phyloP scores from a whole-genome alignment of 306 rosid genomes.

The Citrullus colocynthis region DNA sequence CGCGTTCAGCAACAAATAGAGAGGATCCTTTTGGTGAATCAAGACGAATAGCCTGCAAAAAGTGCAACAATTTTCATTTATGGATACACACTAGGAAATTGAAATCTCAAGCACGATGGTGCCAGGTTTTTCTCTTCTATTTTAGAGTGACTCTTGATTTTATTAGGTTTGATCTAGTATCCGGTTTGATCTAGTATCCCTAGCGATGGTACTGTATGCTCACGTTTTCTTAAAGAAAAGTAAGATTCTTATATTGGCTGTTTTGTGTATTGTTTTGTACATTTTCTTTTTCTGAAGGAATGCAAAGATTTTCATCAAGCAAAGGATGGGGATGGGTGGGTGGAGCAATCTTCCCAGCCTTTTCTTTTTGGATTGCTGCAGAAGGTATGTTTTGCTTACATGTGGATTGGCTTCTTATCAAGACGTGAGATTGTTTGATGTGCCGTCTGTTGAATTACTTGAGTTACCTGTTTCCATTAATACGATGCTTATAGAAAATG shows the following conservation, averaged over 20 bases:
- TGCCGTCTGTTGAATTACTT: neutral
- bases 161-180: neutral
- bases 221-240: neutral
- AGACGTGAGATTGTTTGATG: neutral
- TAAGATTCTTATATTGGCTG: neutral
- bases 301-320: conserved; percentile 96
- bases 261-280: conserved; percentile 15
- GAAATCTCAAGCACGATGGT: conserved; percentile 91
- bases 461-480: neutral
- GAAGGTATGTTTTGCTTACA: conserved; percentile 43
- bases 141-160: neutral
- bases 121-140: conserved; percentile 57
- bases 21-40: conserved; percentile 71
- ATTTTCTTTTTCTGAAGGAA: conserved; percentile 43
- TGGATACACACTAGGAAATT: conserved; percentile 77
- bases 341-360: conserved; percentile 90
- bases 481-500: neutral
- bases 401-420: neutral
- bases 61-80: conserved; percentile 62
- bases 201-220: neutral
- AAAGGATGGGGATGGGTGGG: conserved; percentile 99
- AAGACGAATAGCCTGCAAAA: conserved; percentile 79
- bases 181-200: neutral
- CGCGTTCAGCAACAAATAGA: conserved; percentile 45
- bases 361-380: conserved; percentile 83